Conservation (phyloP, 2,329 filamentous ascomycete species). For the Colletotrichum karsti region DNA sequence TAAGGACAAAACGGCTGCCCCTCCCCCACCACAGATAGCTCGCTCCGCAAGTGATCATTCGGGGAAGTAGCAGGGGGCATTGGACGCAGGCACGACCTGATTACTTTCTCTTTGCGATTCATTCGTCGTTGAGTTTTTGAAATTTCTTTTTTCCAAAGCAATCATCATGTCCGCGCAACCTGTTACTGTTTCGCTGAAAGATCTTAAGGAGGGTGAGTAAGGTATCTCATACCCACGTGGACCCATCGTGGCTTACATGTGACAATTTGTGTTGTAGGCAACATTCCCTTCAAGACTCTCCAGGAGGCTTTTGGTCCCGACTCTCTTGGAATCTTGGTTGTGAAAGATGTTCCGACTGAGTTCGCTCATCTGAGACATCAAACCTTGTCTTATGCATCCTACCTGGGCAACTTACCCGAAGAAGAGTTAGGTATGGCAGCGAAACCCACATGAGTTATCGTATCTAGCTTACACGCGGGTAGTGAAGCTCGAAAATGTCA, state of each 20-base stretch:
- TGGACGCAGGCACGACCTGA: conserved; percentile 1
- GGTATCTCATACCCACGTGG: conserved; percentile 10
- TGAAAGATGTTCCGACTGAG: conserved; percentile 79
- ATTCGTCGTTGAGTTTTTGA: not conserved
- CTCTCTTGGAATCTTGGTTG: conserved; percentile 92
- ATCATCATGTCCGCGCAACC: conserved; percentile 59
- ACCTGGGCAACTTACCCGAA: conserved; percentile 82
- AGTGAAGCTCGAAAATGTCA: conserved; percentile 66
- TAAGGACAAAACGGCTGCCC: conserved; percentile 1
- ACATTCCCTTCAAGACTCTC: conserved; percentile 73
- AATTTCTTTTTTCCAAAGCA: not conserved
- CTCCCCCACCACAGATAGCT: conserved; percentile 16
- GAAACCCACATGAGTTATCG: not conserved
- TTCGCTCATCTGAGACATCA: conserved; percentile 78
- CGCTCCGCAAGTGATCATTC: not conserved
- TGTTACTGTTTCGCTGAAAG: conserved; percentile 68
- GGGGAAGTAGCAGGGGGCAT: not conserved
- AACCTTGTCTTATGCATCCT: conserved; percentile 87
- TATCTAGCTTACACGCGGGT: conserved; percentile 22
- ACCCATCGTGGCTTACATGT: conserved; percentile 18
- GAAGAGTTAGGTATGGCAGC: conserved; percentile 72
- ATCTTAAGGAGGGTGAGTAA: conserved; percentile 65
- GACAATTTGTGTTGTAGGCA: conserved; percentile 53
- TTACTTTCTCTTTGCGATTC: not conserved
- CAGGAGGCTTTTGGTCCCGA: conserved; percentile 88